phyloP scores from a whole-genome alignment of 2,329 filamentous ascomycete genomes.

The Alternaria metachromatica region DNA sequence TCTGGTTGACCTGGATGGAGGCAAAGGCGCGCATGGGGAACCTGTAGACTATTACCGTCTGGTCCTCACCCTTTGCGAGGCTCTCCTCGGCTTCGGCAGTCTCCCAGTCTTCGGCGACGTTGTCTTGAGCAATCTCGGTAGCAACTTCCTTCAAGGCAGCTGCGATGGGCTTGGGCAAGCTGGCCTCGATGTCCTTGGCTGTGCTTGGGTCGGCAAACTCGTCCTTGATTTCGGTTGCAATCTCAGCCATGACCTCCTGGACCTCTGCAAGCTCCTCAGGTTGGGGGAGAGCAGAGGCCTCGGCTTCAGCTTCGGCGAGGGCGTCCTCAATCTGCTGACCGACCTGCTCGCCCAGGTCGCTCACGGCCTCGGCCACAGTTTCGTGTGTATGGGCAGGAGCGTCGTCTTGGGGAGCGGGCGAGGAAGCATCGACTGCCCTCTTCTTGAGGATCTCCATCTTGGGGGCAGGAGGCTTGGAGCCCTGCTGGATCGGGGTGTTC shows the following conservation, averaged over 20 bases:
- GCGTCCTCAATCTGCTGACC: conserved; percentile 70
- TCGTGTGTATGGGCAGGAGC: conserved; percentile 54
- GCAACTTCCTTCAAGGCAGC: conserved; percentile 65
- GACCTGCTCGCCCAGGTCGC: conserved; percentile 67
- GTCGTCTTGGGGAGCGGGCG: conserved; percentile 27
- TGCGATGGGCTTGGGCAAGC: conserved; percentile 60
- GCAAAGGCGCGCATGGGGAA: conserved; percentile 98
- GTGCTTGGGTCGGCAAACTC: conserved; percentile 63
- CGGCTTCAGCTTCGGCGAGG: conserved; percentile 57
- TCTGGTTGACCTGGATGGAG: conserved; percentile 73
- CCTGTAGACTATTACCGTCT: conserved; percentile 83
- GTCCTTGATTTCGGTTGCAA: conserved; percentile 52
- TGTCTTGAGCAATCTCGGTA: conserved; percentile 61
- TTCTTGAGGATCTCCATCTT: conserved; percentile 57
- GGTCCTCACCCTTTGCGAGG: conserved; percentile 70
- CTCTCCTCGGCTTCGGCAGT: conserved; percentile 77
- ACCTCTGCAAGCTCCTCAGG: conserved; percentile 61
- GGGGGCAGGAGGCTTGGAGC: conserved; percentile 27
- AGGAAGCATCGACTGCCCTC: conserved; percentile 49
- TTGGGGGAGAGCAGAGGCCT: conserved; percentile 38
- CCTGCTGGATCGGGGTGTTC: conserved; percentile 39
- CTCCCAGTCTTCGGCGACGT: conserved; percentile 88
- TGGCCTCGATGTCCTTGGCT: conserved; percentile 61
- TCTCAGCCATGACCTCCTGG: conserved; percentile 61
- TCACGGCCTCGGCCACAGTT: conserved; percentile 74